Base-by-base conservation (phyloP, 805 yeast genomes). In the Yamadazyma nakazawae region DNA sequence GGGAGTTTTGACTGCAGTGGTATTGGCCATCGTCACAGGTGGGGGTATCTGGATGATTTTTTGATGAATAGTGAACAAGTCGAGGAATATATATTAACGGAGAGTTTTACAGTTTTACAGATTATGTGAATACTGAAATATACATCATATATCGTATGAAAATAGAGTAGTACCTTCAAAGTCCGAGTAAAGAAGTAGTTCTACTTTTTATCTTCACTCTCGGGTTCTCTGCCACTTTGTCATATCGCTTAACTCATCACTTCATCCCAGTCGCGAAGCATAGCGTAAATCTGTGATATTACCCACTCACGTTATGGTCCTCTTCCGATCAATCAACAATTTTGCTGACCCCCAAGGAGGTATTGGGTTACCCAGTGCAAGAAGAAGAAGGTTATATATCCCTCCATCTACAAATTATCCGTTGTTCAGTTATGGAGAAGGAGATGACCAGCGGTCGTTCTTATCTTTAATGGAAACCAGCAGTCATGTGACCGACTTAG, bases 31-130 rank as follows among this genome's bases (percentile, higher is more conserved):
- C 2, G 56, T 89, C 19, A 61, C 82, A 17, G 88, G 83, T 32
- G 81, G 90, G 19, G 76, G 86, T 28, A 71, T 82, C 30, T 90
- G 98, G 97, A 84, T 92, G 91, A 60, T 82, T 42, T 61, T 80
- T 44, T 80, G 63, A 17, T 4, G 32, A 5, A 28, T 12, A 12
- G n/a, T 28, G 32, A 28, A 28, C 4, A 28, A 28, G n/a, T 28
- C 32, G 5, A 28, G n/a, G 32, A 28, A 28, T 12, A 12, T 11
- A 28, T 12, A 28, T 28, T 28, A 28, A 12, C 32, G n/a, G 3
- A 28, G 32, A 28, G 32, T 12, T 28, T 28, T 9, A 11, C 32
- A 28, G 32, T 12, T 28, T 28, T 9, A 11, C 32, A 28, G 9
- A 10, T 5, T 11, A 10, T 12, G n/a, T 28, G 9, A 11, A 28